A percentile compares a stretch with the other conserved stretches of the same genome.
phyloP scores from a whole-genome alignment of 2,329 filamentous ascomycete species.

The Dothideomycetes sp. region DNA sequence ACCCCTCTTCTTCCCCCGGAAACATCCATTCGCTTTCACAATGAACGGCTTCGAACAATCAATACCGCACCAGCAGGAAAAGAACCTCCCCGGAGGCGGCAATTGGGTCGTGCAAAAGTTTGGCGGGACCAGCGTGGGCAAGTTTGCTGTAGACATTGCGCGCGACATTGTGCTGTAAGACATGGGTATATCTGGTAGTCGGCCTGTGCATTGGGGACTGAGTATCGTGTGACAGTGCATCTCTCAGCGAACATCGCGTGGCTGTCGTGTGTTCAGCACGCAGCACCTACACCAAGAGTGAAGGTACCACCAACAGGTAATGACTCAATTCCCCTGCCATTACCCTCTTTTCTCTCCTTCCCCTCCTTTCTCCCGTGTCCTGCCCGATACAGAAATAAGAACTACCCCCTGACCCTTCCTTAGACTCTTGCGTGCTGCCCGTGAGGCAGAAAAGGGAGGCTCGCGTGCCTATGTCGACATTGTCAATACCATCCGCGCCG shows the following conservation, averaged over 20 bases:
- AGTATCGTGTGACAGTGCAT: conserved; percentile 25
- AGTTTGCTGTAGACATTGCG: conserved; percentile 59
- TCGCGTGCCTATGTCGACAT: conserved; percentile 54
- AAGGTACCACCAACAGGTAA: conserved; percentile 92
- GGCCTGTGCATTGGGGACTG: conserved; percentile 9
- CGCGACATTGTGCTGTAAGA: conserved; percentile 51
- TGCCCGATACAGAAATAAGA: neutral
- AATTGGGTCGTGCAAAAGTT: conserved; percentile 89
- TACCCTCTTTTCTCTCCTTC: conserved; percentile 11
- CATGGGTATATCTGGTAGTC: conserved; percentile 3
- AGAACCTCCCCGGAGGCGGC: conserved; percentile 36
- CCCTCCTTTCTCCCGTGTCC: too few species aligned
- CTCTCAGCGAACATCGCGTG: conserved; percentile 58
- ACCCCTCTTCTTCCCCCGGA: neutral
- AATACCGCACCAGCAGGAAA: conserved; percentile 32
- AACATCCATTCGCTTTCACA: conserved; percentile 2
- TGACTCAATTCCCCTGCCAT: conserved; percentile 34
- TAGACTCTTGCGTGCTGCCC: conserved; percentile 36
- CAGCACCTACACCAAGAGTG: conserved; percentile 86
- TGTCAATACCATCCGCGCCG: conserved; percentile 68
- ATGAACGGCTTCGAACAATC: conserved; percentile 17
- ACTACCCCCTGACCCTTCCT: too few species aligned
- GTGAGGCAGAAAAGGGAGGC: conserved; percentile 31
- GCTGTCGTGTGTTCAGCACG: conserved; percentile 93
- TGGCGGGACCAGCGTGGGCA: conserved; percentile 89